phyloP scores from a whole-genome alignment of 2,329 filamentous ascomycete genomes.

The Phyllosticta citribraziliensis region DNA sequence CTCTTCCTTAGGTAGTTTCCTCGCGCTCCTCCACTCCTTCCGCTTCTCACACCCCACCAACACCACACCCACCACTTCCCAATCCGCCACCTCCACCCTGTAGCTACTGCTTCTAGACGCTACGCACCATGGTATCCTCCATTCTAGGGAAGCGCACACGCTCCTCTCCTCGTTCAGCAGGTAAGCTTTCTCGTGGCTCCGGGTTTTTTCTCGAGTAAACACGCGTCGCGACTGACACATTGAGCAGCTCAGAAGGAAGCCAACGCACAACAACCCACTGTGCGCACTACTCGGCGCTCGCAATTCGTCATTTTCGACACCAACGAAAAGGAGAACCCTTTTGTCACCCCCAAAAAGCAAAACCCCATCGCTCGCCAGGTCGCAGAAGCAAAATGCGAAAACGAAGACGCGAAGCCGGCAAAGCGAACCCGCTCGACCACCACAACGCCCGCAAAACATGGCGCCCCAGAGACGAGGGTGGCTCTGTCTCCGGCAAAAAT shows the following conservation, averaged over 20 bases:
- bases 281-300: slow-evolving; percentile 30
- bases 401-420: slow-evolving; percentile 21
- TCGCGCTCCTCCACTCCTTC: neutral
- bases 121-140: slow-evolving; percentile 22
- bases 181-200: slow-evolving; percentile 1
- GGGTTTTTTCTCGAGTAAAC: slow-evolving; percentile 16
- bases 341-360: slow-evolving; percentile 29
- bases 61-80: neutral
- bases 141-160: slow-evolving; percentile 31
- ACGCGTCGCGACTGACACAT: slow-evolving; percentile 17
- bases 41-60: neutral
- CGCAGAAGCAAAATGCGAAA: slow-evolving; percentile 37
- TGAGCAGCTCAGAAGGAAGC: neutral
- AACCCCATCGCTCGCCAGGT: slow-evolving; percentile 25
- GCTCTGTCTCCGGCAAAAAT: slow-evolving; percentile 37
- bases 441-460: slow-evolving; percentile 41
- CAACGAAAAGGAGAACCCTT: slow-evolving; percentile 59
- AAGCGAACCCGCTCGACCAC: slow-evolving; percentile 25
- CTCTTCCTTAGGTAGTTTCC: neutral
- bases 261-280: slow-evolving; percentile 1
- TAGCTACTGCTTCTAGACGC: neutral
- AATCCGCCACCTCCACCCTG: neutral
- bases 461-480: slow-evolving; percentile 26
- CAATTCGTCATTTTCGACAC: slow-evolving; percentile 42
- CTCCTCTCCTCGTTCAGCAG: slow-evolving; percentile 18